These are phyloP conservation scores for Alternaria hordeiaustralica DNA, from an alignment of 2,329 filamentous ascomycete species.

Conservation along the genomic window DNA sequence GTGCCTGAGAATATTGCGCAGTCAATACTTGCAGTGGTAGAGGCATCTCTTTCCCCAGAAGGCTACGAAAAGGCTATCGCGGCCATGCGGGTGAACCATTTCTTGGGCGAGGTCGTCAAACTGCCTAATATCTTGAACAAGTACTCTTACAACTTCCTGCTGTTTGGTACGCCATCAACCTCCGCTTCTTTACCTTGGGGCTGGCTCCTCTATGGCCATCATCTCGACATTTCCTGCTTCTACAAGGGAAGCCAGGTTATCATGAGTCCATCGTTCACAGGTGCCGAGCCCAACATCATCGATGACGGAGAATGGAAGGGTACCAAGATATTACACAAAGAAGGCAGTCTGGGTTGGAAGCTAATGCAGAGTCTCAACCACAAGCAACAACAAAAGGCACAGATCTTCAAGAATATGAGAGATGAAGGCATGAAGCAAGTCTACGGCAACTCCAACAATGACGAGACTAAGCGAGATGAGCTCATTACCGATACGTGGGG, in stretches of 20 bases:
- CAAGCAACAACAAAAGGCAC: conserved; percentile 58
- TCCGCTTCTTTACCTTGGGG: conserved; percentile 67
- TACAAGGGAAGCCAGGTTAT: conserved; percentile 70
- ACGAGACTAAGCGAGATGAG: conserved; percentile 43
- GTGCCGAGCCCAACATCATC: conserved; percentile 79
- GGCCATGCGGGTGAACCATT: conserved; percentile 78
- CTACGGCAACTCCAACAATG: conserved; percentile 34
- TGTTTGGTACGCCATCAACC: conserved; percentile 69
- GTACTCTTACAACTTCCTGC: conserved; percentile 75
- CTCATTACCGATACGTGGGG: conserved; percentile 71
- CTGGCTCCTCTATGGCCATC: conserved; percentile 78
- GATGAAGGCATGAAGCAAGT: conserved; percentile 69
- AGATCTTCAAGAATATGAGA: conserved; percentile 65
- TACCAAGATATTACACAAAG: conserved; percentile 69
- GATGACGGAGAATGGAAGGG: conserved; percentile 68
- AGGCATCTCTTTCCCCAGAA: conserved; percentile 68
- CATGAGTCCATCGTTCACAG: conserved; percentile 77
- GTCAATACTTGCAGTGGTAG: conserved; percentile 63
- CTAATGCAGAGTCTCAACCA: conserved; percentile 70
- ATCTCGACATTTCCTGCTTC: conserved; percentile 76
- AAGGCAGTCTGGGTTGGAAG: conserved; percentile 68
- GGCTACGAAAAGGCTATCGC: conserved; percentile 73
- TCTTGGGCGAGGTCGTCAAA: conserved; percentile 72
- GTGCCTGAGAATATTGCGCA: conserved; percentile 40
- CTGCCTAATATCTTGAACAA: conserved; percentile 72